Conservation (phyloP, 495 filamentous ascomycete genomes). For the Aspergillus steynii region DNA sequence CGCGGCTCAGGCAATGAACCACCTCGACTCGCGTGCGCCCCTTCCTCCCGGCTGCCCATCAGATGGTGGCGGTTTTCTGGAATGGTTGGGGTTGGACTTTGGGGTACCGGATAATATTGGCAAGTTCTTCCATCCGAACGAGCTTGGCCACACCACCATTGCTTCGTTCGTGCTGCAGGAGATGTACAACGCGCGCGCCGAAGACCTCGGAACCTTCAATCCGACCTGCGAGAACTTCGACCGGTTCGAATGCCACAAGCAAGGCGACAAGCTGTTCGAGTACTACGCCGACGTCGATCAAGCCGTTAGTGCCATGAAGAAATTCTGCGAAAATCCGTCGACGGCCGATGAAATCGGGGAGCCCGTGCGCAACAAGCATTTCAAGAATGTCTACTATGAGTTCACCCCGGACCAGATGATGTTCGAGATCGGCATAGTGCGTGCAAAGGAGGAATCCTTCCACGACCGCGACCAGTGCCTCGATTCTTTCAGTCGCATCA, state of each 20-base stretch:
- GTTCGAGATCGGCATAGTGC: neutral
- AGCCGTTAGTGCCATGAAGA: neutral
- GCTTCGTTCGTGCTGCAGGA: slow-evolving; percentile 1
- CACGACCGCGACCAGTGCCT: neutral
- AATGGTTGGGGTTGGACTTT: neutral
- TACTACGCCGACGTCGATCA: neutral
- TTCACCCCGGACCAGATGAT: neutral
- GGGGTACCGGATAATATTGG: slow-evolving; percentile 3
- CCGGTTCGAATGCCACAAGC: neutral
- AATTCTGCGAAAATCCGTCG: neutral
- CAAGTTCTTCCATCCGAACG: slow-evolving; percentile 8
- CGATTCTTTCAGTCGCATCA: neutral
- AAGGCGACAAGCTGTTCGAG: neutral
- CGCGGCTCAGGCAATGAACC: neutral
- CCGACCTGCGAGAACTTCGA: neutral
- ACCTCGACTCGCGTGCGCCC: neutral
- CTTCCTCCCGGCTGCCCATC: neutral
- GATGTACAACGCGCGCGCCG: neutral
- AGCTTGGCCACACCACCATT: neutral
- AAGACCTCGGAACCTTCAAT: neutral
- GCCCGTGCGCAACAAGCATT: too few relatives aligned
- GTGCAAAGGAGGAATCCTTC: neutral
- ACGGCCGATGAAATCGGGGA: too few relatives aligned
- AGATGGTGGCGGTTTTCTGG: neutral
- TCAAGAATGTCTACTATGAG: neutral